Evolutionary conservation across 2,329 filamentous ascomycete genomes (phyloP), one percentile per base, ranked within the genome.

Genomic region (Nemania diffusa): DNA sequence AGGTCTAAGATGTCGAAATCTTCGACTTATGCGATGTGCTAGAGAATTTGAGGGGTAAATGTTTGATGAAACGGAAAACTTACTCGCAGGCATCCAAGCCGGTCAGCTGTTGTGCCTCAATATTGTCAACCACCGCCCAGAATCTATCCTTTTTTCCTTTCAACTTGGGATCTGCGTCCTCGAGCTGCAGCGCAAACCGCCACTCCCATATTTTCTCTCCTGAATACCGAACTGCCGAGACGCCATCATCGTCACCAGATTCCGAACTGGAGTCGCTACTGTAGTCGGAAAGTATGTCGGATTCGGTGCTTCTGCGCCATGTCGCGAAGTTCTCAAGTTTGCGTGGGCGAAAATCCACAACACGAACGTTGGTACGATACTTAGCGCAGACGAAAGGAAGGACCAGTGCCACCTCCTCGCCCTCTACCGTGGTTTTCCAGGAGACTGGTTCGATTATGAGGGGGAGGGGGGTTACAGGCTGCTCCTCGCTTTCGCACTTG

Each of bases 101-200:
- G 0, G 81, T 76, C 2, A 89, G 80, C 55, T 81, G 82, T 71
- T 88, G 83, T 1, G 80, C 87, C 22, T 83, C 80, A 9, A 65
- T 64, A 64, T 89, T 90, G 60, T 90, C 85, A 0, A 97, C 90
- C 5, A 91, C 81, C 2, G 91, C 85, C 84, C 91, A 93, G 58
- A 94, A 76, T 29, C 83, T 82, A 6, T 84, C 76, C 15, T 81
- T 84, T 15, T 78, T 73, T 37, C 76, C 73, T n/a, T 74, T 71
- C 51, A 72, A 69, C 50, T 73, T 77, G 4, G 80, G 75, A 34
- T 80, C 77, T 0, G 87, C 89, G 70, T 94, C 92, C 78, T 97
- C 92, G 0, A 97, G 86, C 13, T 91, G 84, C 26, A 98, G 84
- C 24, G 87, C 88, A 78, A 97, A 97, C 15, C 87, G 86, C 94